Evolutionary conservation across 1,139 yeast genomes (phyloP).

Genomic region (Saccharomyces hybrid): DNA sequence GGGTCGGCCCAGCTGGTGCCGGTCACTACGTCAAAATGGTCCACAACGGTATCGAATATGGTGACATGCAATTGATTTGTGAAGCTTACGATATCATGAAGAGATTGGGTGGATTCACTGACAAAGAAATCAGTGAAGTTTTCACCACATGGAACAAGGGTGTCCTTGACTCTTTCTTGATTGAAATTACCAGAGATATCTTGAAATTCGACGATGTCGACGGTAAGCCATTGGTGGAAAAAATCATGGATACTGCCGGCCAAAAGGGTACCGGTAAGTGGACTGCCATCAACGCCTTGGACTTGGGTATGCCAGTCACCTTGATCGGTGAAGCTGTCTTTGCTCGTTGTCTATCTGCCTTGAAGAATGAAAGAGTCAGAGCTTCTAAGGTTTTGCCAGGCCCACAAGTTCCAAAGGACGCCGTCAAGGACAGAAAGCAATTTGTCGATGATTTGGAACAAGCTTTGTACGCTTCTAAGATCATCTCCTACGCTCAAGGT

Average conservation of each 20-base stretch:
- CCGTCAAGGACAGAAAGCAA: conserved; percentile 65
- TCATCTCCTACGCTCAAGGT: conserved; percentile 97
- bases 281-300: conserved; percentile 97
- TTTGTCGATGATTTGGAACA: conserved; percentile 93
- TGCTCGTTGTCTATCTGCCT: conserved; percentile 89
- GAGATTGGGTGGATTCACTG: conserved; percentile 84
- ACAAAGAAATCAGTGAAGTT: conserved; percentile 91
- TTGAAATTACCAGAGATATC: conserved; percentile 95
- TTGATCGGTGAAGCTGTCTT: conserved; percentile 98
- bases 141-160: conserved; percentile 94
- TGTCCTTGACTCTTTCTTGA: conserved; percentile 91
- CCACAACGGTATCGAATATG: conserved; percentile 99
- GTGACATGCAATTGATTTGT: conserved; percentile 98
- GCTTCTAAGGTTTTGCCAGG: conserved; percentile 78
- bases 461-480: conserved; percentile 97
- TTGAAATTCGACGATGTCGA: conserved; percentile 81
- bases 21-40: conserved; percentile 99
- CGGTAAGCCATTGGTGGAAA: conserved; percentile 89
- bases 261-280: conserved; percentile 99
- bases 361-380: conserved; percentile 81
- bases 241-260: conserved; percentile 94
- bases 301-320: conserved; percentile 97
- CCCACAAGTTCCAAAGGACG: conserved; percentile 56
- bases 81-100: conserved; percentile 96
- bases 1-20: conserved; percentile 99